Conservation (phyloP, 495 filamentous ascomycete species). For the Cercophora newfieldiana region DNA sequence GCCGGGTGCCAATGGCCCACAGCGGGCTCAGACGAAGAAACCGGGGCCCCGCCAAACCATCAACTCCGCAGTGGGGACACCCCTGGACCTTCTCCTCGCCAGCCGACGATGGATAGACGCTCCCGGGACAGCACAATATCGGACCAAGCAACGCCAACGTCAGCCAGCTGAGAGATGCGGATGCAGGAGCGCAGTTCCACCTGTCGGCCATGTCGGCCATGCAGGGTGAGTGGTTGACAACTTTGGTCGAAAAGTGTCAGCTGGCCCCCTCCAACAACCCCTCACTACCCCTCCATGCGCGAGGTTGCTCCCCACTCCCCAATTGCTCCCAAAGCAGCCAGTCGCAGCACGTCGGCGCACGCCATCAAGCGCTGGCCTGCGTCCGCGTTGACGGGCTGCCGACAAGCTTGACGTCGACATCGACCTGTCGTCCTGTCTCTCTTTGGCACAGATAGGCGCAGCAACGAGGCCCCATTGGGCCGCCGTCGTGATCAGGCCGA, state of each 20-base stretch:
- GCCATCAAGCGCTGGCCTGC: slow-evolving; percentile 8
- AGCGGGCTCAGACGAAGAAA: slow-evolving; percentile 4
- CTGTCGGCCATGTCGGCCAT: slow-evolving; percentile 2
- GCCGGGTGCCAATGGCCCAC: background rate
- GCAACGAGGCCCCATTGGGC: slow-evolving; percentile 1
- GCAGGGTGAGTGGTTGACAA: slow-evolving; percentile 24
- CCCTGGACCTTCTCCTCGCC: no score
- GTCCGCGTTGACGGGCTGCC: slow-evolving; percentile 9
- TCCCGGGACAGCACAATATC: background rate
- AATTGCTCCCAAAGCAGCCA: slow-evolving; percentile 27
- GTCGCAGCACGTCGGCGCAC: slow-evolving; percentile 19
- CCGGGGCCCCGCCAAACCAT: background rate
- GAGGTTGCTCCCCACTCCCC: slow-evolving; percentile 25
- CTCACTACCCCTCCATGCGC: slow-evolving; percentile 30
- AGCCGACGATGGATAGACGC: background rate
- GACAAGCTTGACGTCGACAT: slow-evolving; percentile 1
- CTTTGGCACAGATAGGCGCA: background rate
- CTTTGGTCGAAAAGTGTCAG: slow-evolving; percentile 27
- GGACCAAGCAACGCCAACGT: slow-evolving; percentile 12
- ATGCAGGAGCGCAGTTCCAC: slow-evolving; percentile 21
- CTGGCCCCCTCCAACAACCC: slow-evolving; percentile 31
- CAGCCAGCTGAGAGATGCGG: slow-evolving; percentile 20
- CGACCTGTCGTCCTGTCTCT: background rate
- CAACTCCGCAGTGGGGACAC: background rate
- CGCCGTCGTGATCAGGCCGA: slow-evolving; percentile 1